Conservation (phyloP, 148 eudicot species). For the Gaultheria prostrata region DNA sequence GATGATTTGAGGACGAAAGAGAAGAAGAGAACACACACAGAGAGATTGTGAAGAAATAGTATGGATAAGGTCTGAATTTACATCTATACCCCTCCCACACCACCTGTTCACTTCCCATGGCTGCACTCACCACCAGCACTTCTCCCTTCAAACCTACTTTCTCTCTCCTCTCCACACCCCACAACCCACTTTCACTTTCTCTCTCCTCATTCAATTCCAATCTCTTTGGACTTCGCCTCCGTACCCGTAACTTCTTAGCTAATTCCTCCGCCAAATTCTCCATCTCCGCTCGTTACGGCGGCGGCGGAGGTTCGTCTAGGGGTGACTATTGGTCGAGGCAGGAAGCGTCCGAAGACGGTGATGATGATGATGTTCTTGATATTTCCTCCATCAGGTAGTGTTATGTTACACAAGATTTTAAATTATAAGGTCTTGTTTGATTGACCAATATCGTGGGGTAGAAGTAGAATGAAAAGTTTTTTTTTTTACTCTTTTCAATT, state of each 20-base stretch:
- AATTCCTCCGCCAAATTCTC: slow-evolving; percentile 19
- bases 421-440: not conserved
- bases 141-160: slow-evolving; percentile 28
- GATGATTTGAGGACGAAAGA: not conserved
- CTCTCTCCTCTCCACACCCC: slow-evolving; percentile 23
- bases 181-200: slow-evolving; percentile 12
- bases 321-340: slow-evolving; percentile 16
- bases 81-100: not conserved
- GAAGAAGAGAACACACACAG: not conserved
- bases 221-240: slow-evolving; percentile 33
- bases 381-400: slow-evolving; percentile 47
- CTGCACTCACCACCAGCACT: slow-evolving; percentile 22
- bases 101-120: not conserved
- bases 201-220: slow-evolving; percentile 19
- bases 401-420: not conserved
- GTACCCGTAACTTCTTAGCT: slow-evolving; percentile 4
- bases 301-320: slow-evolving; percentile 22
- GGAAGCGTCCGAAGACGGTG: slow-evolving; percentile 21
- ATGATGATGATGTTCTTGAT: slow-evolving; percentile 43
- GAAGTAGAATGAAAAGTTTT: not conserved
- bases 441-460: not conserved
- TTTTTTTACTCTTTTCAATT: too few relatives aligned
- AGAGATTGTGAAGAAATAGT: not conserved
- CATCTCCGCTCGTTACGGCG: slow-evolving; percentile 45
- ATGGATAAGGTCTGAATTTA: slow-evolving; percentile 6